Base-by-base conservation (phyloP, 345 rosid genomes). In the Turritis glabra region DNA sequence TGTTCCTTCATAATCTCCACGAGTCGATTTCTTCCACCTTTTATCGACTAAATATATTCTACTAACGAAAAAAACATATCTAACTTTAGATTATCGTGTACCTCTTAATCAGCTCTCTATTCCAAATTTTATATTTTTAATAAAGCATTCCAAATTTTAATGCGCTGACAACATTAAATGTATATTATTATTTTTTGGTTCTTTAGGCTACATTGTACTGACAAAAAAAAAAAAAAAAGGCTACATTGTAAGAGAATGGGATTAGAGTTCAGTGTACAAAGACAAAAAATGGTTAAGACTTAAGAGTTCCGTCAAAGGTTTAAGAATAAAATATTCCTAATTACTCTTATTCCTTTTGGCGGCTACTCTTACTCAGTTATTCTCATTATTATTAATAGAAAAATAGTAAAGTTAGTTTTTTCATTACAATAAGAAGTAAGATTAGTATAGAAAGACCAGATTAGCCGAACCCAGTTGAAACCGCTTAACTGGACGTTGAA, bases 1-100 rank as follows among this genome's bases (percentile, higher is more conserved):
- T 71, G 76, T 1, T 77, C 58, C 65, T 76, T 76, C 66, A 19
- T 27, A 11, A 40, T 55, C 35, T 27, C 64, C 67, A 77, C 26
- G 61, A 64, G 72, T 55, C 72, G 29, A 23, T 62, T 59, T 61
- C 4, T 27, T 29, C 61, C 37, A 17, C 17, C 17, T 66, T 59
- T 17, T 67, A 12, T n/a, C 44, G 3, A 43, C 50, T 69, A 9
- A 11, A 40, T 27, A 0, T 60, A 19, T 38, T 57, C n/a, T 50
- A 61, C 8, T 13, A 48, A 26, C 12, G 33, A 18, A 40, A 54
- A 26, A 30, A 12, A 53, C n/a, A 50, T 25, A n/a, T 41, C 5
- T 18, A 46, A 69, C n/a, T 40, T 41, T 68, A 21, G 25, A 37
- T 25, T 37, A 18, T 29, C 1, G 61, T 43, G 12, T 69, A 22